These are phyloP conservation scores for Cyclotella baltica DNA, from an alignment of 108 stramenopile species.

Conservation along the genomic window DNA sequence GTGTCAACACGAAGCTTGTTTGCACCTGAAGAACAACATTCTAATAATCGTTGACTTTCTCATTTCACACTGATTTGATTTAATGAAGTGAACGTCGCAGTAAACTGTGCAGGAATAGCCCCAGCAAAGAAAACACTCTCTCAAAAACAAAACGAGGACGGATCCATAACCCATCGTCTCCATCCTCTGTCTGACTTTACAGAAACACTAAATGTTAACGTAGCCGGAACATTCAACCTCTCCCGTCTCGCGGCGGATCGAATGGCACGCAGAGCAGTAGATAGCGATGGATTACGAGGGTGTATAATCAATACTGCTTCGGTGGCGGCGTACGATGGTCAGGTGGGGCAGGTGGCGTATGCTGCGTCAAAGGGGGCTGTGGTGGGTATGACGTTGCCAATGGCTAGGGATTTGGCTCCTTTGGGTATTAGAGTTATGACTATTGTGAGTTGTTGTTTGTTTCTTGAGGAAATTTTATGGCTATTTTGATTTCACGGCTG, in stretches of 20 bases:
- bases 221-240: slow-evolving; percentile 96
- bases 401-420: slow-evolving; percentile 91
- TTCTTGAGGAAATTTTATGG: neutral
- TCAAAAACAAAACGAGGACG: slow-evolving; percentile 60
- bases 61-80: neutral
- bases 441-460: slow-evolving; percentile 60
- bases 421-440: slow-evolving; percentile 89
- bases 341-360: slow-evolving; percentile 94
- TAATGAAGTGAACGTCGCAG: slow-evolving; percentile 75
- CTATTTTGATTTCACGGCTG: neutral
- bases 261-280: slow-evolving; percentile 71
- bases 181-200: slow-evolving; percentile 69
- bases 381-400: slow-evolving; percentile 88
- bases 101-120: slow-evolving; percentile 96
- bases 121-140: slow-evolving; percentile 76
- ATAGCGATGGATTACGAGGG: slow-evolving; percentile 74
- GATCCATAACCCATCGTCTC: slow-evolving; percentile 50
- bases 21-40: neutral
- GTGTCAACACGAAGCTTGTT: neutral
- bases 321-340: slow-evolving; percentile 96
- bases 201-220: slow-evolving; percentile 83
- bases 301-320: slow-evolving; percentile 95
- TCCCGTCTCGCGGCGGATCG: slow-evolving; percentile 87
- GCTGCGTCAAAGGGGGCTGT: slow-evolving; percentile 93
- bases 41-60: neutral